phyloP scores from a whole-genome alignment of 2,329 filamentous ascomycete species.

The Penicillium sp. region DNA sequence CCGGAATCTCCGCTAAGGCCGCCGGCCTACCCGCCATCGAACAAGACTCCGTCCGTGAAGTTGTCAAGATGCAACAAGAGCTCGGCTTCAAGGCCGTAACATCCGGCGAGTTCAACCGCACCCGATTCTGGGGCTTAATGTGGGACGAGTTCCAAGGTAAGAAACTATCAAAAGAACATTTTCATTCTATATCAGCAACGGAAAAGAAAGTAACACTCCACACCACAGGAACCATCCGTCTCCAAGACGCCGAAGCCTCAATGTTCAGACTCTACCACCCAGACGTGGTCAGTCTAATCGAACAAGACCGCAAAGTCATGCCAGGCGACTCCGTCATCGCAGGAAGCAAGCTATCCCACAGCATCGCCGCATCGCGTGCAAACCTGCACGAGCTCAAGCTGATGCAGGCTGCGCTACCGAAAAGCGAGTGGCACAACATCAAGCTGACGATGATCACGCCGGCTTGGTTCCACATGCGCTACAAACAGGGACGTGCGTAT shows the following conservation, averaged over 20 bases:
- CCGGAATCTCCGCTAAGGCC: conserved; percentile 19
- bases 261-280: conserved; percentile 31
- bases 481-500: conserved; percentile 57
- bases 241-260: conserved; percentile 27
- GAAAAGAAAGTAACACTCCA: conserved; percentile 51
- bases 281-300: conserved; percentile 29
- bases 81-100: conserved; percentile 22
- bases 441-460: conserved; percentile 68
- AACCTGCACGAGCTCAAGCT: conserved; percentile 27
- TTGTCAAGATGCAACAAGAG: conserved; percentile 24
- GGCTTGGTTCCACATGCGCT: conserved; percentile 67
- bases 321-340: conserved; percentile 30
- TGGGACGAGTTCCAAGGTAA: conserved; percentile 27
- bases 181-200: background rate
- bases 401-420: conserved; percentile 45
- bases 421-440: conserved; percentile 62
- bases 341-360: conserved; percentile 25
- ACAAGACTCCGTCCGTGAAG: conserved; percentile 19
- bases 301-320: conserved; percentile 29
- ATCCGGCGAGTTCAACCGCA: conserved; percentile 26
- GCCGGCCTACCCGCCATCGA: conserved; percentile 21
- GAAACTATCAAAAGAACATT: background rate
- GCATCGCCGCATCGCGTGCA: conserved; percentile 12
- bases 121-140: conserved; percentile 26
- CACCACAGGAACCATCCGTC: conserved; percentile 36